phyloP scores from a whole-genome alignment of 169 alveolate species.

The Cryptosporidium ryanae region DNA sequence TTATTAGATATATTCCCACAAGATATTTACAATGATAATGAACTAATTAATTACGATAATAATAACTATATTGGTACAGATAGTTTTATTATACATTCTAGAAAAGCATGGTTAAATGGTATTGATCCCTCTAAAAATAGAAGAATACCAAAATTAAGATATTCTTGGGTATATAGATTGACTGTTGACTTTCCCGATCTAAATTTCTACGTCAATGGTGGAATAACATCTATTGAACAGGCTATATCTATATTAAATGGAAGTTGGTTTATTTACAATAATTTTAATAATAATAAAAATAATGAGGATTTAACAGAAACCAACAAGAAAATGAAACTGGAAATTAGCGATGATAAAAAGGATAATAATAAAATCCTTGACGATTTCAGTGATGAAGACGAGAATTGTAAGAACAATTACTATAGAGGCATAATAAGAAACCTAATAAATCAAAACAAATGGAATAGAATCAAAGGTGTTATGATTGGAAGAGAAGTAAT shows the following conservation, averaged over 20 bases:
- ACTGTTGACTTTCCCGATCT: conserved; percentile 89
- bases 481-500: conserved; percentile 88
- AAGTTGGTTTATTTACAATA: conserved; percentile 20
- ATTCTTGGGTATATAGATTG: conserved; percentile 89
- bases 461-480: conserved; percentile 78
- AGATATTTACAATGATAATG: not conserved
- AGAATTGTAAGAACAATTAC: not conserved
- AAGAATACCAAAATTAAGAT: conserved; percentile 91
- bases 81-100: conserved; percentile 93
- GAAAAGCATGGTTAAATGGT: conserved; percentile 92
- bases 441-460: not conserved
- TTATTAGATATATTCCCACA: conserved; percentile 27
- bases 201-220: conserved; percentile 94
- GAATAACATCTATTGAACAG: conserved; percentile 82
- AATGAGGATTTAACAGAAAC: not conserved
- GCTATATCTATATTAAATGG: conserved; percentile 37
- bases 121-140: conserved; percentile 93
- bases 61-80: conserved; percentile 85
- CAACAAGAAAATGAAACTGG: conserved; percentile 73
- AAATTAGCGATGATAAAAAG: conserved; percentile 26
- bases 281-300: not conserved
- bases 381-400: not conserved
- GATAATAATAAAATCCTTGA: not conserved
- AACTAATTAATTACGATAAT: conserved; percentile 12
- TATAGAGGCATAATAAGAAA: not conserved